Conservation (phyloP, 768 basidiomycete species). For the Agaricus blazei region DNA sequence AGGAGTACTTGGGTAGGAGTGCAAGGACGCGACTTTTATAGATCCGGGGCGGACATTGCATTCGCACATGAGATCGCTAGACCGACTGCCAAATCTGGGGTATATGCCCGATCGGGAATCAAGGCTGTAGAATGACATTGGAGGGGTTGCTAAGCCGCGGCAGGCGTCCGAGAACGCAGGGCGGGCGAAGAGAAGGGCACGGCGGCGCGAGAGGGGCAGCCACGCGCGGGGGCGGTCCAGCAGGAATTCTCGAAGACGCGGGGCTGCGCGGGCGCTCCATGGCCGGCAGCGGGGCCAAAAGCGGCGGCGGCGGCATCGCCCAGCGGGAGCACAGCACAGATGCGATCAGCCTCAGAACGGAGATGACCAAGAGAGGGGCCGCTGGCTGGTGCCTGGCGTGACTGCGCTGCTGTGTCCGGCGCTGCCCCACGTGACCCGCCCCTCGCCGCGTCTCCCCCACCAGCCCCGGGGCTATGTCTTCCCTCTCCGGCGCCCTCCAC, state of each 20-base stretch:
- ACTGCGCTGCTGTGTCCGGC: no score
- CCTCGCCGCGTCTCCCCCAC: not conserved
- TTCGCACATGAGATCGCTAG: conserved; percentile 6
- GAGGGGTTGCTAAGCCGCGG: conserved; percentile 8
- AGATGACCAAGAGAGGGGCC: not conserved
- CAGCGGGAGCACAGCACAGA: conserved; percentile 8
- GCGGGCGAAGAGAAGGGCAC: conserved; percentile 5
- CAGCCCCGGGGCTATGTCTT: conserved; percentile 40
- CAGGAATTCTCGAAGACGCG: conserved; percentile 8
- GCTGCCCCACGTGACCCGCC: conserved; percentile 3
- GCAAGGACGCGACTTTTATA: conserved; percentile 9
- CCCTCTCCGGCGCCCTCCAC: conserved; percentile 53
- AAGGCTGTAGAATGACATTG: conserved; percentile 17
- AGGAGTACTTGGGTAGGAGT: conserved; percentile 11
- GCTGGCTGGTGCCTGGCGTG: no score
- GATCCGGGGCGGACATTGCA: conserved; percentile 6
- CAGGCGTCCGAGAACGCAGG: conserved; percentile 5
- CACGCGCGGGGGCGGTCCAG: no score
- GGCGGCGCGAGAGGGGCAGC: no score
- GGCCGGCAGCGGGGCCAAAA: not conserved
- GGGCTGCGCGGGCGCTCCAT: conserved; percentile 9
- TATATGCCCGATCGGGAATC: not conserved
- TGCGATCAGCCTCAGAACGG: conserved; percentile 5
- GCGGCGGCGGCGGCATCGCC: not conserved
- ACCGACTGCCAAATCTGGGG: conserved; percentile 6